These are phyloP conservation scores for Aspergillus viridinutans DNA, from an alignment of 2,329 filamentous ascomycete species.

Conservation along the genomic window DNA sequence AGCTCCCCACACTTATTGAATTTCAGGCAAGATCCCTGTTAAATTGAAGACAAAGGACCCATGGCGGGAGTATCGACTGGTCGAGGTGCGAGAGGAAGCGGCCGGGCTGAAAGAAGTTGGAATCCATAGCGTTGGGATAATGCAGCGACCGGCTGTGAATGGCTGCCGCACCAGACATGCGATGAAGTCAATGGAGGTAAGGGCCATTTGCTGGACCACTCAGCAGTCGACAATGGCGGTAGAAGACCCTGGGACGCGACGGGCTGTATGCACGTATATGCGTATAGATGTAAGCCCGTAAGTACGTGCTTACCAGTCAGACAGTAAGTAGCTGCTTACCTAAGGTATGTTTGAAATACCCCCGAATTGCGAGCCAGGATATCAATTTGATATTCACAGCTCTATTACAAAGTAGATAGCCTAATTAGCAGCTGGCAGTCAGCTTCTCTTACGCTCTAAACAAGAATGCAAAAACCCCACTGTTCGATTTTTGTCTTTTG, in stretches of 20 bases:
- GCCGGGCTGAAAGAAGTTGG: not conserved
- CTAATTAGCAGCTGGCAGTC: too few species aligned
- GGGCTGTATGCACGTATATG: conserved; percentile 14
- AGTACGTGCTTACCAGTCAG: not conserved
- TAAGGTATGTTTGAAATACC: not conserved
- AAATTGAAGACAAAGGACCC: not conserved
- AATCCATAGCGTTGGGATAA: not conserved
- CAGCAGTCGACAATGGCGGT: conserved; percentile 16
- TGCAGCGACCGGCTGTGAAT: not conserved
- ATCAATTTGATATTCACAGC: not conserved
- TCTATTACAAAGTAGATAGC: not conserved
- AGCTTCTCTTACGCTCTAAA: too few species aligned
- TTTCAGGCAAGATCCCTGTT: not conserved
- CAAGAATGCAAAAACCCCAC: too few species aligned
- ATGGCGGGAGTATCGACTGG: conserved; percentile 4
- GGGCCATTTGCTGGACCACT: conserved; percentile 26
- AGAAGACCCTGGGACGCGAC: conserved; percentile 27
- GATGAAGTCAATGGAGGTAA: conserved; percentile 22
- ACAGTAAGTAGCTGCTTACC: not conserved
- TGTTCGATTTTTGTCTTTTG: not conserved
- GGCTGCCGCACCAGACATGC: conserved; percentile 11
- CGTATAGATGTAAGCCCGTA: not conserved
- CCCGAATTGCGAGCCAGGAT: not conserved
- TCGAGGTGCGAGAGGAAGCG: not conserved
- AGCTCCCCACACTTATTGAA: too few species aligned